Base-by-base conservation (phyloP, 495 filamentous ascomycete genomes). In the Penicillium silybi region DNA sequence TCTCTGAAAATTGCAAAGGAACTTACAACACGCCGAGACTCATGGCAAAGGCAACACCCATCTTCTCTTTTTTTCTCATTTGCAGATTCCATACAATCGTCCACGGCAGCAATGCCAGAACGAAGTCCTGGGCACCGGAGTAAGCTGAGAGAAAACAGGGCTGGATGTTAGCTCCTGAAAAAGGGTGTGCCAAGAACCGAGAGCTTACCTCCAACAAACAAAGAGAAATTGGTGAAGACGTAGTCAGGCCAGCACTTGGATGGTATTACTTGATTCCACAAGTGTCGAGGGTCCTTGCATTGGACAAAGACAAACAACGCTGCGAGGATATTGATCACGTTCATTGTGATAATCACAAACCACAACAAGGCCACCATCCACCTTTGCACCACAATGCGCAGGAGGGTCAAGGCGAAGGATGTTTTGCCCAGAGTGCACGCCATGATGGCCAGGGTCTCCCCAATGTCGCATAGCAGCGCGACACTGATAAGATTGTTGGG, bases 281-380 rank as follows among this genome's bases (percentile, higher is more conserved):
- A 22, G 44, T 61, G 58, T 6, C 58, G 50, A 41, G 58, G 58
- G 23, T 61, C 58, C 16, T 58, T 52, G 44, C 58, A 54, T 46
- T 61, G 58, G 4, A 58, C 7, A 32, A 57, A 61, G n/a, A 52
- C 43, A 25, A 57, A 61, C 22, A 61, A 41, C 7, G 54, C 58
- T 6, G 58, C 48, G 17, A 61, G 26, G 19, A 54, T 27, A 19
- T 61, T 61, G 43, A 61, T 44, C 37, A 58, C 13, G 20, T 61
- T 61, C 58, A 61, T 61, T 2, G 58, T 61, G 19, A 61, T 26
- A 27, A 61, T 61, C 32, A 61, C 58, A 41, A 61, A 54, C 58
- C 58, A 61, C 1, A 61, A 17, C 9, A 54, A 8, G 15, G 51
- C 16, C 6, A 49, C 29, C 58, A 61, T 61, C 58, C 58, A 61